phyloP scores from a whole-genome alignment of 2,329 filamentous ascomycete species.

The Daldinia sp. region DNA sequence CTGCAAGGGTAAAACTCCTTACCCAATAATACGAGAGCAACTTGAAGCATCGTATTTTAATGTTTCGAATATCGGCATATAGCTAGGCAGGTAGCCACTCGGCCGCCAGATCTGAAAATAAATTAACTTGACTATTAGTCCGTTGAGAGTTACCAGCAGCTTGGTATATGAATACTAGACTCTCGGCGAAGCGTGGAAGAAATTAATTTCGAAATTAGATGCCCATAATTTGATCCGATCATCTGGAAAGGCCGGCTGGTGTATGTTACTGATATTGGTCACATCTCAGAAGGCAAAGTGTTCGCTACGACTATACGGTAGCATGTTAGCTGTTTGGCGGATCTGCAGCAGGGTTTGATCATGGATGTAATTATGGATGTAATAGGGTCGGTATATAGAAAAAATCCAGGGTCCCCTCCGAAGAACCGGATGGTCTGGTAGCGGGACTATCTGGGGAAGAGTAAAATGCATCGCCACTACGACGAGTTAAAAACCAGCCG shows the following conservation, averaged over 20 bases:
- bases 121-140: slow-evolving; percentile 1
- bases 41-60: slow-evolving; percentile 25
- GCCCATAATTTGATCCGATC: slow-evolving; percentile 29
- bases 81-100: slow-evolving; percentile 10
- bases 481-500: slow-evolving; percentile 38
- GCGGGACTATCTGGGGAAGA: slow-evolving; percentile 37
- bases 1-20: slow-evolving; percentile 36
- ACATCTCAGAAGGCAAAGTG: slow-evolving; percentile 29
- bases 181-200: slow-evolving; percentile 32
- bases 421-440: slow-evolving; percentile 42
- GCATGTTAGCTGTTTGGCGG: slow-evolving; percentile 37
- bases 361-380: slow-evolving; percentile 32
- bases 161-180: slow-evolving; percentile 33
- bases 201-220: slow-evolving; percentile 37
- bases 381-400: slow-evolving; percentile 42
- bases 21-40: slow-evolving; percentile 18
- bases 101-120: neutral
- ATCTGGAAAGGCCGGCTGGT: slow-evolving; percentile 34
- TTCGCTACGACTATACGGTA: slow-evolving; percentile 31
- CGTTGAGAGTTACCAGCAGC: slow-evolving; percentile 27
- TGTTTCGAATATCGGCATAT: neutral
- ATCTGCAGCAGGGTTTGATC: slow-evolving; percentile 43
- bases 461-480: slow-evolving; percentile 20
- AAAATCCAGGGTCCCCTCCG: slow-evolving; percentile 40
- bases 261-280: slow-evolving; percentile 32